Evolutionary conservation across 2,329 filamentous ascomycete genomes (phyloP).

Genomic region (Aulographum hederae): DNA sequence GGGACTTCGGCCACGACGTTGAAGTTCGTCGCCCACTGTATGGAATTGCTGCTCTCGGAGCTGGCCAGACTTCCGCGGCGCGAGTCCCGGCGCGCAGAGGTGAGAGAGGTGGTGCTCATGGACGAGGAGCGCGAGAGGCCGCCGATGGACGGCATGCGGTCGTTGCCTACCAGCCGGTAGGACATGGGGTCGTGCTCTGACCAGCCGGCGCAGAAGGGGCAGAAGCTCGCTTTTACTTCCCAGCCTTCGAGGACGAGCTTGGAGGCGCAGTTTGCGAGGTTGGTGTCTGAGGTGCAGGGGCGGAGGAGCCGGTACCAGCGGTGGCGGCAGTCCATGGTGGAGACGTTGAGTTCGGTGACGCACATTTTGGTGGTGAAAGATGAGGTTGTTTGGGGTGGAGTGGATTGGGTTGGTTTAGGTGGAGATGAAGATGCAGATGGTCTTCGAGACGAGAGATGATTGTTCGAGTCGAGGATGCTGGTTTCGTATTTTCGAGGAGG

Average conservation of each 20-base stretch:
- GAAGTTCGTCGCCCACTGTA: conserved; percentile 10
- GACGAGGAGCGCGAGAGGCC: not conserved
- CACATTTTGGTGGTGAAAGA: conserved; percentile 26
- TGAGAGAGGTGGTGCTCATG: conserved; percentile 8
- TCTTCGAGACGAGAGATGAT: too few relatives aligned
- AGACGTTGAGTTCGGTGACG: conserved; percentile 30
- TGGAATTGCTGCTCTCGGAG: conserved; percentile 17
- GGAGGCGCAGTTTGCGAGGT: conserved; percentile 27
- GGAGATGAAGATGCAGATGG: too few relatives aligned
- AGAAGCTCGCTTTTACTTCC: conserved; percentile 28
- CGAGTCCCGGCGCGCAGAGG: conserved; percentile 17
- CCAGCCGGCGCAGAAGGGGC: conserved; percentile 25
- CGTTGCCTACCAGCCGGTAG: conserved; percentile 1
- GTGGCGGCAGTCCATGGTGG: conserved; percentile 26
- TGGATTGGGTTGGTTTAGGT: too few relatives aligned
- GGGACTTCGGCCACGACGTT: conserved; percentile 11
- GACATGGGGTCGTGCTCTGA: conserved; percentile 9
- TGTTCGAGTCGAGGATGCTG: too few relatives aligned
- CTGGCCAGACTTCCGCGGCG: conserved; percentile 18
- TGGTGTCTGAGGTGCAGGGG: conserved; percentile 22
- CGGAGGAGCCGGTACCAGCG: conserved; percentile 30
- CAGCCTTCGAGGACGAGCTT: conserved; percentile 28
- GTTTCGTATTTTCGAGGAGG: too few relatives aligned
- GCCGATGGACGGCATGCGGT: not conserved
- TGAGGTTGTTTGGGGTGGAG: too few relatives aligned